Base-by-base conservation (phyloP, 1,284 basidiomycete species). In the Moniliella sp. region DNA sequence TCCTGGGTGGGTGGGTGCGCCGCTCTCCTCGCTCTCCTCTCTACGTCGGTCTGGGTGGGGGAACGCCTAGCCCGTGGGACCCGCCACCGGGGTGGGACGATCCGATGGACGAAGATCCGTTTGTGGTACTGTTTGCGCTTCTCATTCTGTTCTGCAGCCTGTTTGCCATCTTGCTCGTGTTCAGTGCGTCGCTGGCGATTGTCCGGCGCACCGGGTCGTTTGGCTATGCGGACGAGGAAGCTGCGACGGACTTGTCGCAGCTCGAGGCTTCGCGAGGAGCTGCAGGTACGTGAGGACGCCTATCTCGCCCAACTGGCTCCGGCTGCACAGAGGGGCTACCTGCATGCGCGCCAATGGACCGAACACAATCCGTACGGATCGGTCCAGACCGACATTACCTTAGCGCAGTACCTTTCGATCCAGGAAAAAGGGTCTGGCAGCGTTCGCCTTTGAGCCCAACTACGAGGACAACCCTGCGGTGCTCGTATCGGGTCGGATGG, bases 121-220 rank as follows among this genome's bases (percentile, higher is more conserved):
- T 18, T 25, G 21, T n/a, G 19, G 35, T 55, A 3, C 36, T 50
- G 27, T 48, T 58, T 31, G 43, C 42, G 31, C 39, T 56, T 40
- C 41, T 59, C 23, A 45, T 52, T 31, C 42, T 57, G 15, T 21
- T 56, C 29, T 46, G 50, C 9, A 43, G 46, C 16, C 30, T 44
- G 18, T 35, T 40, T 19, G 44, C 46, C 7, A n/a, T n/a, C n/a
- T n/a, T n/a, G n/a, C n/a, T n/a, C n/a, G n/a, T n/a, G n/a, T 36
- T 46, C 2, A 48, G 50, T 36, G 58, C 76, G 44, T 71, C 93
- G 29, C 69, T 71, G 30, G 88, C 94, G 65, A 69, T 69, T 42
- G 82, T 86, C 51, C 84, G 88, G 17, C 91, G 88, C 2, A 68
- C 88, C 32, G 86, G 94, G 63, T 74, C 97, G 66, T 78, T 74